Conservation (phyloP, 805 yeast species). For the Wickerhamiella siamensis region DNA sequence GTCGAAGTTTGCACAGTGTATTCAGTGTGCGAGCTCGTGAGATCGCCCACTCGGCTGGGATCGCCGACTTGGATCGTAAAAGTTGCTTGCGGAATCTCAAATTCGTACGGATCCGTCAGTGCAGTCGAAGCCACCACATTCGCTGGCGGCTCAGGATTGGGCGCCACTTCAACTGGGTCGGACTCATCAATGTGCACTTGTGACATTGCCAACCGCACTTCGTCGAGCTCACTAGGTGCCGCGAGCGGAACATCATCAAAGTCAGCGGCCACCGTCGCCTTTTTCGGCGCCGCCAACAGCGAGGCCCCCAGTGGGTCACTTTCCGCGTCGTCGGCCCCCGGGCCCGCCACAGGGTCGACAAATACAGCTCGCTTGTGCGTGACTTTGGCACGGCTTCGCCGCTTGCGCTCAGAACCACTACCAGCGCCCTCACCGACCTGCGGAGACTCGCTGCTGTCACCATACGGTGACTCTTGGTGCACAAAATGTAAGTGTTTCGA, state of each 20-base stretch:
- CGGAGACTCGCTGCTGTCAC: neutral
- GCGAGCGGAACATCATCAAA: slow-evolving; percentile 1
- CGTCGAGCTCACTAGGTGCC: neutral
- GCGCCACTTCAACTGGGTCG: neutral
- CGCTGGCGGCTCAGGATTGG: neutral
- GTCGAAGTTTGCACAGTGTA: slow-evolving; percentile 61
- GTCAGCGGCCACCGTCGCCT: neutral
- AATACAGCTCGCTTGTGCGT: neutral
- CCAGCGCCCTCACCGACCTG: no score
- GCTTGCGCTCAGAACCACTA: neutral
- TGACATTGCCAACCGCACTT: slow-evolving; percentile 2
- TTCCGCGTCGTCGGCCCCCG: neutral
- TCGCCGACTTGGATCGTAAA: slow-evolving; percentile 60
- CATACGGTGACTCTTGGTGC: neutral
- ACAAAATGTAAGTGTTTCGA: slow-evolving; percentile 1
- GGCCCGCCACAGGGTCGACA: neutral
- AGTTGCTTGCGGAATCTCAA: neutral
- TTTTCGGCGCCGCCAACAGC: neutral
- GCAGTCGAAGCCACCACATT: neutral
- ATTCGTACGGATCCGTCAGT: neutral
- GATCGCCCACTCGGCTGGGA: slow-evolving; percentile 82
- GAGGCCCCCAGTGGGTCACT: neutral
- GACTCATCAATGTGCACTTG: neutral
- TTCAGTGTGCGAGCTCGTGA: slow-evolving; percentile 77
- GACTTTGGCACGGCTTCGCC: neutral